phyloP scores from a whole-genome alignment of 805 yeast species.

The Wickerhamiella slavikovae region DNA sequence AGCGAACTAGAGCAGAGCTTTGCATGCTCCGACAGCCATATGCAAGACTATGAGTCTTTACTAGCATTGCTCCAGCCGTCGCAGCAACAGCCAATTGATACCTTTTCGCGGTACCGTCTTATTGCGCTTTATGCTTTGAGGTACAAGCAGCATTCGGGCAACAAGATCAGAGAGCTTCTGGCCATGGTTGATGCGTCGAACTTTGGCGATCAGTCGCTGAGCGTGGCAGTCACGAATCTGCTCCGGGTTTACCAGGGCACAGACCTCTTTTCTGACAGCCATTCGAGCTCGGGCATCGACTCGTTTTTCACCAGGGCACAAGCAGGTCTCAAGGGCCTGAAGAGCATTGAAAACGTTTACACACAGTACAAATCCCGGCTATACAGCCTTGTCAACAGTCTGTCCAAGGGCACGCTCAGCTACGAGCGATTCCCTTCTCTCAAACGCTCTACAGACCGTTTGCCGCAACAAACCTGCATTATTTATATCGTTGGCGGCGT shows the following conservation, averaged over 20 bases:
- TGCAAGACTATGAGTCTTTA: conserved; percentile 34
- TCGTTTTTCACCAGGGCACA: conserved; percentile 23
- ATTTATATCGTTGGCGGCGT: conserved; percentile 55
- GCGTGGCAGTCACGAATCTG: conserved; percentile 26
- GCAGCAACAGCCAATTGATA: no score
- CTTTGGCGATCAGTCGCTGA: conserved; percentile 14
- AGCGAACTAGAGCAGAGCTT: conserved; percentile 81
- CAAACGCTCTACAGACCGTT: conserved; percentile 10
- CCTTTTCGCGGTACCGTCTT: conserved; percentile 41
- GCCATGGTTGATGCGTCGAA: conserved; percentile 8
- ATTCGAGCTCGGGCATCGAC: no score
- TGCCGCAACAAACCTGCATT: conserved; percentile 19
- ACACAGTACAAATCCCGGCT: conserved; percentile 82
- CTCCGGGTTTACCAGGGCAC: conserved; percentile 24
- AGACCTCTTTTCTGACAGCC: conserved; percentile 19
- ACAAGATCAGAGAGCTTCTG: conserved; percentile 23
- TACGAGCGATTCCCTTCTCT: conserved; percentile 22
- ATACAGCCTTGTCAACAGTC: conserved; percentile 24
- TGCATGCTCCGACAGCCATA: conserved; percentile 42
- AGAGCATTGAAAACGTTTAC: conserved; percentile 35
- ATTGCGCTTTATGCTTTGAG: conserved; percentile 55
- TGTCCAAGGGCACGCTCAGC: conserved; percentile 24
- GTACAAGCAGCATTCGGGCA: conserved; percentile 33
- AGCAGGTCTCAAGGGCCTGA: conserved; percentile 23
- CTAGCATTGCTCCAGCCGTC: conserved; percentile 24